Conservation (phyloP, 495 filamentous ascomycete genomes). For the Hypoxylon lienhwacheense region DNA sequence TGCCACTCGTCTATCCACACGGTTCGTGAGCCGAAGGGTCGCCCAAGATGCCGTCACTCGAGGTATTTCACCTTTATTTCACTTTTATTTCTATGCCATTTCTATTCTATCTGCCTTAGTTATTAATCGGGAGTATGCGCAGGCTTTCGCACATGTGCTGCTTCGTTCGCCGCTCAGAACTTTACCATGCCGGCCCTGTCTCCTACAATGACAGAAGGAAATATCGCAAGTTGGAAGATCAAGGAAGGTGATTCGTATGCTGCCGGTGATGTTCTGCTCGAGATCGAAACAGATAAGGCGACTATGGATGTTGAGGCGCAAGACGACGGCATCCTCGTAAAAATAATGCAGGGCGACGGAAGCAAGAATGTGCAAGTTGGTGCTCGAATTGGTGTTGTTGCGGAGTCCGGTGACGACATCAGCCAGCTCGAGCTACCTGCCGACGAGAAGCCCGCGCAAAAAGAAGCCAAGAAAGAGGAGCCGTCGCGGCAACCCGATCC, state of each 20-base stretch:
- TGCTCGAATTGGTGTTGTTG: constrained; percentile 71
- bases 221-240: constrained; percentile 74
- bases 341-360: constrained; percentile 72
- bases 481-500: constrained; percentile 35
- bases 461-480: constrained; percentile 43
- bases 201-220: constrained; percentile 85
- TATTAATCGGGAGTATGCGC: constrained; percentile 4
- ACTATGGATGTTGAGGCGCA: constrained; percentile 90
- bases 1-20: constrained; percentile 54
- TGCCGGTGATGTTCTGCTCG: constrained; percentile 77
- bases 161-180: constrained; percentile 66
- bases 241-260: constrained; percentile 77
- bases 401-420: constrained; percentile 74
- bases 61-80: constrained; percentile 52
- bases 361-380: constrained; percentile 73
- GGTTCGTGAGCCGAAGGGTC: constrained; percentile 51
- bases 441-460: constrained; percentile 52
- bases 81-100: no score
- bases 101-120: constrained; percentile 12
- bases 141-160: constrained; percentile 67
- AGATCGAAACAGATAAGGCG: constrained; percentile 88
- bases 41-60: constrained; percentile 52
- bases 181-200: constrained; percentile 87
- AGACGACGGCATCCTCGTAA: constrained; percentile 76
- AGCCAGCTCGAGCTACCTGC: constrained; percentile 66